Evolutionary conservation across 164 flowering plant species (phyloP), one percentile per base, ranked within the genome.

Genomic region (Buxus sempervirens): DNA sequence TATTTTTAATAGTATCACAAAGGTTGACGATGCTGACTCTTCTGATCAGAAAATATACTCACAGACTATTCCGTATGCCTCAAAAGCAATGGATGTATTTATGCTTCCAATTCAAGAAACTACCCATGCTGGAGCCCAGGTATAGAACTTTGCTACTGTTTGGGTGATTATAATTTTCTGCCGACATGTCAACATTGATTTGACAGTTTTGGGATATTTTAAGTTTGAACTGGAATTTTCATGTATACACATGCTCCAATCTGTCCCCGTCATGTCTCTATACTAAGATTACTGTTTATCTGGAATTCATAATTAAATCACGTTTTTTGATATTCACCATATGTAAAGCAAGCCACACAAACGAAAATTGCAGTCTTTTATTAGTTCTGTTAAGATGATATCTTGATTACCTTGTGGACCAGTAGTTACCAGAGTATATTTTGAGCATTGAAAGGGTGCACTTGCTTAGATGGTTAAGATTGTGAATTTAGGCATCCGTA

Each of bases 21-120:
- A 82, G 78, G 81, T 91, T 70, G 95, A 89, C 25, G 86, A 77
- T 75, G 95, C 84, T 54, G 83, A 60, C 48, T 70, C 79, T 51
- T 74, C 78, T 59, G 97, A 89, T 79, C 97, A 96, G 70, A 96
- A 93, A 70, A 84, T 96, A 70, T 96, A 87, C 74, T 90, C 97
- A 0, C 98, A 93, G 64, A 84, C 95, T n/a, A 71, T 91, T 76
- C 96, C 97, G 32, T 60, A 60, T 61, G 79, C 77, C 64, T 54
- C 74, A 49, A 71, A 83, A 38, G 62, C 60, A 54, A 67, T 28
- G 54, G 81, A 89, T 71, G 48, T 85, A 12, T 74, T 75, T 59
- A 21, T 91, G 62, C 78, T 83, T 68, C 72, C 80, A 56, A 83
- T 77, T 68, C 69, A 61, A 63, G 84, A 77, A 60, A 27, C 60